Conservation (phyloP, 306 rosid species). For the Corylus avellana region DNA sequence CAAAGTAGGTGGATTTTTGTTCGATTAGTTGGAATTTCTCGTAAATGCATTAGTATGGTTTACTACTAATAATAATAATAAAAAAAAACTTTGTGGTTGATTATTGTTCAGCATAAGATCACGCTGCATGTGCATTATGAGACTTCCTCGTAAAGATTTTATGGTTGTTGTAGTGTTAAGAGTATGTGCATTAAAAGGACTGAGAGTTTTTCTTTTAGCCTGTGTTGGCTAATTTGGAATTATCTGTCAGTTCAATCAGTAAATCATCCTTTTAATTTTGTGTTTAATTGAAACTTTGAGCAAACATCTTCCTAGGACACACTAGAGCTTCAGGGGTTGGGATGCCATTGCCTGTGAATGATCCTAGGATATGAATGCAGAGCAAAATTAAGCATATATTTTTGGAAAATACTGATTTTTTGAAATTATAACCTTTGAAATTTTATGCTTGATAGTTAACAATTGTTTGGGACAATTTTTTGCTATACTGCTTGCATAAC, state of each 20-base stretch:
- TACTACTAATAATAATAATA: too few relatives aligned
- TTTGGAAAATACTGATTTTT: background rate
- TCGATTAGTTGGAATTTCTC: too few relatives aligned
- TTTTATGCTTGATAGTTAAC: background rate
- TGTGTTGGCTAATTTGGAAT: background rate
- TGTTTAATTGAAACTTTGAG: background rate
- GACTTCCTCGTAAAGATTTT: too few relatives aligned
- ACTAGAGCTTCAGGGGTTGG: background rate
- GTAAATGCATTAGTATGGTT: too few relatives aligned
- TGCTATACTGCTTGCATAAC: background rate
- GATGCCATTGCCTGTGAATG: background rate
- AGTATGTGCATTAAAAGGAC: background rate
- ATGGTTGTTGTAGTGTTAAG: background rate
- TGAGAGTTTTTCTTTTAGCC: background rate
- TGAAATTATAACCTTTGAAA: background rate
- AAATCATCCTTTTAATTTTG: background rate
- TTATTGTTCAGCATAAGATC: too few relatives aligned
- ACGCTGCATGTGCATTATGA: too few relatives aligned
- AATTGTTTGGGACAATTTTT: background rate
- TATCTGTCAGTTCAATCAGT: background rate
- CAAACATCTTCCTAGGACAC: background rate
- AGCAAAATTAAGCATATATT: background rate
- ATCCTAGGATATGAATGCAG: background rate
- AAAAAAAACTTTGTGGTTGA: too few relatives aligned
- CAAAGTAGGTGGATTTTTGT: too few relatives aligned